Base-by-base conservation (phyloP, 495 filamentous ascomycete genomes). In the Glutinoglossum americanum region DNA sequence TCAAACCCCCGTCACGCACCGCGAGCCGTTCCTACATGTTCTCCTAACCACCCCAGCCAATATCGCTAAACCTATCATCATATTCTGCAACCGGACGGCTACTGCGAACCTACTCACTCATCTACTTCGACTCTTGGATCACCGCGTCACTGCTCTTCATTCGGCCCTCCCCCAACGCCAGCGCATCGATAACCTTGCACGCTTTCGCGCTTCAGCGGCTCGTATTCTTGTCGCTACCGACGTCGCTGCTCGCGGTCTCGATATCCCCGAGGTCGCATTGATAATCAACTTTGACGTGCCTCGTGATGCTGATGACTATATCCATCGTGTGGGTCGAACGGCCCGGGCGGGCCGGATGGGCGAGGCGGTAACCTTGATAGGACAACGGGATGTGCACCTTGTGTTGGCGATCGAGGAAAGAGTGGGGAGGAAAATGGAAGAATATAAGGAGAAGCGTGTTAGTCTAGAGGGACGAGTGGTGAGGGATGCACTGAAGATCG, bases 241-340 rank as follows among this genome's bases (percentile, higher is more conserved):
- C 67, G 90, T 99, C 15, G 92, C 92, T 0, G 82, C 86, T n/a
- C 76, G 92, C 64, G 92, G 92, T 76, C 77, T 99, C 10, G 92
- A 99, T 73, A 95, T 99, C 58, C 93, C 89, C 0, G 83, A 83
- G 59, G 93, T 97, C 0, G 82, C 77, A 55, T 68, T 97, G 11
- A 90, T 99, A 8, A 71, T 99, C 54, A 97, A 99, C 67, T 97
- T 86, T 65, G 93, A 97, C 64, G 80, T 99, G 19, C 92, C 92
- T 0, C 80, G 90, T 1, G 87, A 96, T 66, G 89, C 92, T 35
- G 92, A 96, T 66, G 93, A 95, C 67, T 99, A 97, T 63, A 87
- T 99, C 59, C 92, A 99, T 69, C 83, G 92, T 23, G 89, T 94
- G 56, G 92, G 92, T 64, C 83, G 92, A 64, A 99, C 92, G 11